Evolutionary conservation across 352 stramenopile species (phyloP).

Genomic region (Pythium grandisporangium): DNA sequence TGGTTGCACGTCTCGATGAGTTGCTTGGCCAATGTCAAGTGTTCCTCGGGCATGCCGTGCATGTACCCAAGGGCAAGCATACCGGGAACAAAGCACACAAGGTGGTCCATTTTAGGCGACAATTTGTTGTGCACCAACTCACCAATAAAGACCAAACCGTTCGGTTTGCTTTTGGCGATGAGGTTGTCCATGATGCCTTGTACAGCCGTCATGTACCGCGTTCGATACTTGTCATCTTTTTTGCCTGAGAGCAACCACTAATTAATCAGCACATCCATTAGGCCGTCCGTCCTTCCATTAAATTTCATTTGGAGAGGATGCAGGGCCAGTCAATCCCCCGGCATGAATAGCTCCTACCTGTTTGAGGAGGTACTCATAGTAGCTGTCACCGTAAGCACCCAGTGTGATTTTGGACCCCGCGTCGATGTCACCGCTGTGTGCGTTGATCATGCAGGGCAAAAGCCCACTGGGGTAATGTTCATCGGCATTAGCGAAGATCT

Average conservation of each 20-base stretch:
- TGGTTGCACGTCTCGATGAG: conserved; percentile 81
- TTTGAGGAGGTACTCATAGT: conserved; percentile 83
- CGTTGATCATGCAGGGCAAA: conserved; percentile 40
- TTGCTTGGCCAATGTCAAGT: conserved; percentile 69
- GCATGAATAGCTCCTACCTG: too few species aligned
- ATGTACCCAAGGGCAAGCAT: conserved; percentile 77
- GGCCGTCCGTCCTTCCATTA: too few species aligned
- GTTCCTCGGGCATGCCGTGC: conserved; percentile 49
- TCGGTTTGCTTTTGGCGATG: conserved; percentile 44
- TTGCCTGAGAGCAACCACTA: conserved; percentile 71
- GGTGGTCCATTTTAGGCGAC: conserved; percentile 79
- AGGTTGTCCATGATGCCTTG: conserved; percentile 50
- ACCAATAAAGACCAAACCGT: conserved; percentile 52
- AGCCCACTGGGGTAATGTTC: conserved; percentile 46
- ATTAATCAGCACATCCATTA: too few species aligned
- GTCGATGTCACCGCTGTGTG: conserved; percentile 24
- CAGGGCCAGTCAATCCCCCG: too few species aligned
- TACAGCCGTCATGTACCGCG: conserved; percentile 53
- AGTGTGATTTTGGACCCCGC: conserved; percentile 57
- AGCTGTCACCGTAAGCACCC: conserved; percentile 70
- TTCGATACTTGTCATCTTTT: conserved; percentile 60
- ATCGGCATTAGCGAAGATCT: conserved; percentile 41
- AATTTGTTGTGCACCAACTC: conserved; percentile 50
- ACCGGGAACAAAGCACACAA: conserved; percentile 87
- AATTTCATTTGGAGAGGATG: too few species aligned